Percentiles rank a stretch among this genome's conserved stretches.
phyloP scores from a whole-genome alignment of 208 protist species.

The Crithidia brevicula region DNA sequence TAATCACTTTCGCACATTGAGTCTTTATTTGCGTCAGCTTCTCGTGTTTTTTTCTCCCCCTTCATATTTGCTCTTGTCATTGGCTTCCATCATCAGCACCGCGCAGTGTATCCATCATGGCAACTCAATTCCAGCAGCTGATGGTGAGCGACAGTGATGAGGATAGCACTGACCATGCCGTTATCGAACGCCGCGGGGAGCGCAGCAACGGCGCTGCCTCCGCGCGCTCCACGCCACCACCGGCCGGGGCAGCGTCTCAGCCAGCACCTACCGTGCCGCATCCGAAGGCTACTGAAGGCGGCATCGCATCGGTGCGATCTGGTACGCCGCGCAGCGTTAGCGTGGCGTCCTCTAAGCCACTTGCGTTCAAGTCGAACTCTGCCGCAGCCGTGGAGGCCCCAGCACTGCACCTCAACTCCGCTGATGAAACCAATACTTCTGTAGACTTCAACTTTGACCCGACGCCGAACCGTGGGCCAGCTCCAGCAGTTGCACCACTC shows the following conservation, averaged over 20 bases:
- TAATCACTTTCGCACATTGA: too few species aligned
- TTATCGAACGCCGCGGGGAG: slow-evolving; percentile 17
- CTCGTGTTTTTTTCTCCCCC: background rate
- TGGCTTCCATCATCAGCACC: background rate
- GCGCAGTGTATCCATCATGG: background rate
- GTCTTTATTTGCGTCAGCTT: too few species aligned
- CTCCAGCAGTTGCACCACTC: background rate
- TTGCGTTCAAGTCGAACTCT: background rate
- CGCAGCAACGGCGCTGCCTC: slow-evolving; percentile 24
- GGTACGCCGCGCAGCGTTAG: slow-evolving; percentile 19
- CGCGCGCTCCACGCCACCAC: slow-evolving; percentile 30
- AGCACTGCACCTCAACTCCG: background rate
- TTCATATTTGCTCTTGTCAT: background rate
- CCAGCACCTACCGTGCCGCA: background rate
- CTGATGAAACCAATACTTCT: background rate
- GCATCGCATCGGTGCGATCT: background rate
- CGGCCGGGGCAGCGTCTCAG: slow-evolving; percentile 37
- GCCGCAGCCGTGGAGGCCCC: background rate
- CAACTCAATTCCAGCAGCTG: slow-evolving; percentile 47
- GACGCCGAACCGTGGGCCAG: background rate
- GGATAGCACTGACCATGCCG: slow-evolving; percentile 39
- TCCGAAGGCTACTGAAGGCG: background rate
- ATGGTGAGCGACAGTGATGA: slow-evolving; percentile 62
- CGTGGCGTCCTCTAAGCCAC: slow-evolving; percentile 2
- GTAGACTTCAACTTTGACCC: slow-evolving; percentile 13